Evolutionary conservation across 306 rosid genomes (phyloP), one percentile per base, ranked within the genome.

Genomic region (Castanea crenata): DNA sequence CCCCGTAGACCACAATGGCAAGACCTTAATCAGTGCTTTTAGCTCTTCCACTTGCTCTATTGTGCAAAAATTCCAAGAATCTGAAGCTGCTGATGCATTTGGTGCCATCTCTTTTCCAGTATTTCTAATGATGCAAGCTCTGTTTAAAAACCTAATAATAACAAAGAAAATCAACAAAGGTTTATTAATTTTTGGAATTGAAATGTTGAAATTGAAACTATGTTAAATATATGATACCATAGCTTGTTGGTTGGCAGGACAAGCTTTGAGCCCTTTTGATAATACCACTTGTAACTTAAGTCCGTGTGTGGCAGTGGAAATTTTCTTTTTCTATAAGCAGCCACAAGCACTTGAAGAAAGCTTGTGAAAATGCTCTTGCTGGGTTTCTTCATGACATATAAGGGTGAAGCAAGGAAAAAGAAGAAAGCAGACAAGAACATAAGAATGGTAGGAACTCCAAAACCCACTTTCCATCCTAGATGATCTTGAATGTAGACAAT

Each of bases 61-160:
- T 29, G 94, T 90, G 90, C 93, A 92, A 11, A 92, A 82, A 62
- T 81, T 86, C 97, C 97, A 88, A 20, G 89, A 83, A 79, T 88
- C 65, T 77, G 85, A 63, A 41, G 44, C 44, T 6, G 90, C 88
- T 34, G 78, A 83, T 2, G 92, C 93, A 69, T 88, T 91, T 8
- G 82, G 73, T 25, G 74, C 78, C 57, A 86, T 56, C 5, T 88
- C 91, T 34, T 72, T 55, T 69, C 77, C 92, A 16, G 74, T 77
- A 38, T 85, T 74, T 81, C 71, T 83, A 55, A 92, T 80, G 32
- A 86, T 61, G 81, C 94, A 88, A 25, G 94, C 94, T 84, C 74
- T 90, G 58, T 92, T 92, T 63, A 92, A 64, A 81, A 80, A 88
- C 85, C 95, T 91, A 69, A 21, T 5, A 64, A 27, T 8, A 7